Evolutionary conservation across 192 early-diverging fungal species (phyloP).

Genomic region (Coemansia sp.): DNA sequence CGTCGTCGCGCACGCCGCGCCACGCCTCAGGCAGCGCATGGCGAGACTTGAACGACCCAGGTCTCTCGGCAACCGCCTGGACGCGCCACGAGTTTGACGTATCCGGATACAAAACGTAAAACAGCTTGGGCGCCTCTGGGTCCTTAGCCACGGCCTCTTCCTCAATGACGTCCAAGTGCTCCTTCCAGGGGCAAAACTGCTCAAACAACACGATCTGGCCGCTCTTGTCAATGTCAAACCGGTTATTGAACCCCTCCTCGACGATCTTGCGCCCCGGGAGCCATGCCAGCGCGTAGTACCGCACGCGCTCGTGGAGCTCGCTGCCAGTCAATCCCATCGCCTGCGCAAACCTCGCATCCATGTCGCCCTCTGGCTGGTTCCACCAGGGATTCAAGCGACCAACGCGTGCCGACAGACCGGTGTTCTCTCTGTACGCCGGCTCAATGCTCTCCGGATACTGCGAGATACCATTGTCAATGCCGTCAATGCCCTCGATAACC

Average conservation of each 20-base stretch:
- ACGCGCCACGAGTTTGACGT: conserved; percentile 72
- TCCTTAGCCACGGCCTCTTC: conserved; percentile 58
- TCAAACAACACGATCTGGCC: conserved; percentile 86
- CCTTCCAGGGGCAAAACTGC: conserved; percentile 92
- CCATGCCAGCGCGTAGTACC: conserved; percentile 78
- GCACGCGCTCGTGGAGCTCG: conserved; percentile 72
- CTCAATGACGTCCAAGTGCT: conserved; percentile 79
- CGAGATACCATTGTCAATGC: conserved; percentile 92
- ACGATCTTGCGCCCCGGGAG: conserved; percentile 89
- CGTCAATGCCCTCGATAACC: conserved; percentile 81
- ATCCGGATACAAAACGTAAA: conserved; percentile 84
- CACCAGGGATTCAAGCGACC: conserved; percentile 91
- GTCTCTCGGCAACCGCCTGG: conserved; percentile 67
- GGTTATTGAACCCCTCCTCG: conserved; percentile 64
- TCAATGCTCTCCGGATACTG: conserved; percentile 82
- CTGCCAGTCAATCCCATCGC: conserved; percentile 77
- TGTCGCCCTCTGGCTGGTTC: conserved; percentile 83
- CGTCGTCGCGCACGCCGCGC: conserved; percentile 84
- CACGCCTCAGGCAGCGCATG: conserved; percentile 80
- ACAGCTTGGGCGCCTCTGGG: conserved; percentile 53
- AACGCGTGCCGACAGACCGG: conserved; percentile 81
- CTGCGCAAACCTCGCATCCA: conserved; percentile 69
- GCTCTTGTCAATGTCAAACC: conserved; percentile 65
- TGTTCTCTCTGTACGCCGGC: conserved; percentile 82
- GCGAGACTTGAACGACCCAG: conserved; percentile 68